phyloP scores from a whole-genome alignment of 306 rosid genomes.

The Cucumis hystrix region DNA sequence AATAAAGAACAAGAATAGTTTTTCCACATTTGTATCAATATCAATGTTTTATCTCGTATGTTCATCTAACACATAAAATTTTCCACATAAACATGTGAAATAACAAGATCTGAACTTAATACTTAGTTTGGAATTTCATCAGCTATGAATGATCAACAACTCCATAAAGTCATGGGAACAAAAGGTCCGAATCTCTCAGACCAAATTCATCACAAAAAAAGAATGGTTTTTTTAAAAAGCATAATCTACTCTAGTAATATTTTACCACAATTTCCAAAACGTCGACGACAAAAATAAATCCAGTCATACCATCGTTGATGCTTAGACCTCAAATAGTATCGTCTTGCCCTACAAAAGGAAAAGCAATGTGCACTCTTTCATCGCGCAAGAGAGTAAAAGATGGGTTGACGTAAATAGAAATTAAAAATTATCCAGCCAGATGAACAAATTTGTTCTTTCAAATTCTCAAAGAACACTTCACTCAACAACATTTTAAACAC shows the following conservation, averaged over 20 bases:
- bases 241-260: constrained; percentile 28
- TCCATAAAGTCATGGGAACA: background rate
- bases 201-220: constrained; percentile 4
- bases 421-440: background rate
- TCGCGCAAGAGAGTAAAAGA: constrained; percentile 30
- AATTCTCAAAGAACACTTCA: background rate
- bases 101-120: background rate
- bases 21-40: background rate
- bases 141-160: background rate
- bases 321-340: constrained; percentile 80
- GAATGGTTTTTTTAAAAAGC: constrained; percentile 9
- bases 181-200: background rate
- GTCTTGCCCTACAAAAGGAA: constrained; percentile 74
- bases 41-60: background rate
- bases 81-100: background rate
- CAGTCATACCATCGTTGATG: constrained; percentile 43
- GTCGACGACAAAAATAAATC: constrained; percentile 33
- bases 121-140: background rate
- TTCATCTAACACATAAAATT: background rate
- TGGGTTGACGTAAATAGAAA: constrained; percentile 16
- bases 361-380: constrained; percentile 46
- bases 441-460: background rate
- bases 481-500: background rate
- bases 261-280: constrained; percentile 27
- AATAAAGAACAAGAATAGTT: background rate